Base-by-base conservation (phyloP, 2,329 filamentous ascomycete genomes). In the Sporothrix protearum region DNA sequence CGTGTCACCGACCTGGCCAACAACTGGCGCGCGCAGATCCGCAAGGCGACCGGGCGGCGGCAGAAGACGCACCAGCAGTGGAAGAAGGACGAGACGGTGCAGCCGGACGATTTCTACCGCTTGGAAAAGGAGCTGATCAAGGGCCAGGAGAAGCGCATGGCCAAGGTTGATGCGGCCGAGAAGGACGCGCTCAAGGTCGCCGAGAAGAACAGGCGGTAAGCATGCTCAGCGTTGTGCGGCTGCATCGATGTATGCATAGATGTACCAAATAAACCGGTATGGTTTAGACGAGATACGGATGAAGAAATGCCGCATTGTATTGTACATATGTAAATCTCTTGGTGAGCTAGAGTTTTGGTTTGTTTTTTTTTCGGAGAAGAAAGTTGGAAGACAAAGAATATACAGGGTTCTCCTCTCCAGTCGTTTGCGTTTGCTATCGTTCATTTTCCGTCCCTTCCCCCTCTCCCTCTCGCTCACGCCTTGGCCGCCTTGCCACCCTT, bases 61-160 rank as follows among this genome's bases (percentile, higher is more conserved):
- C 80, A 83, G 68, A 82, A 81, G 77, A 77, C 85, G 61, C 82
- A 87, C 73, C 83, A 82, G 78, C 79, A 81, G 57, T 87, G 85
- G 85, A 80, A 78, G 74, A 83, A 83, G 79, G 81, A 81, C 10
- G 80, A 79, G 25, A 47, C 74, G 12, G 75, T 88, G 39, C 77
- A 82, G 53, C 81, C 81, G 1, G 86, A 88, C 74, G 77, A 80
- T 61, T 77, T 79, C 76, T 75, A 74, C 69, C 77, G 74, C 39
- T 77, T 85, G n/a, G 82, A 83, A 73, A 81, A 81, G 75, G 82
- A 83, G 77, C 81, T 86, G 76, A 83, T 85, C 76, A 84, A 84
- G 79, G 73, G 83, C 72, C 85, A 86, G 80, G 83, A 86, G 72
- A 86, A 86, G 79, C 81, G 83, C 78, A 83, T 87, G 80, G 82